These are phyloP conservation scores for Paspalum notatum DNA, from an alignment of 176 grass and related monocot species.

Conservation along the genomic window DNA sequence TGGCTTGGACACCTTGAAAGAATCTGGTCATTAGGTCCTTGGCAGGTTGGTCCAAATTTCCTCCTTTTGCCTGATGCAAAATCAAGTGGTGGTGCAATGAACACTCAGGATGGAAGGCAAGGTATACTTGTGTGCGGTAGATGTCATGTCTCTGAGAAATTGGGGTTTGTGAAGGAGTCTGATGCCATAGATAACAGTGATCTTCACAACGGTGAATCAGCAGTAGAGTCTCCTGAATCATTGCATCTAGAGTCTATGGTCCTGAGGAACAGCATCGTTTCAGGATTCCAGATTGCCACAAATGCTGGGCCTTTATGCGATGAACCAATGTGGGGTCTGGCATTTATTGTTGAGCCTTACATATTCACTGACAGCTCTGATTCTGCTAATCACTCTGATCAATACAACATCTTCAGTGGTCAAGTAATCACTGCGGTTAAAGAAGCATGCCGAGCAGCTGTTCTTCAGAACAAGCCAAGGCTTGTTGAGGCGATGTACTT, in stretches of 20 bases:
- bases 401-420: constrained; percentile 76
- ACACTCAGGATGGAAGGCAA: constrained; percentile 36
- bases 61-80: constrained; percentile 58
- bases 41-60: constrained; percentile 79
- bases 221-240: constrained; percentile 39
- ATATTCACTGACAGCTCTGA: constrained; percentile 62
- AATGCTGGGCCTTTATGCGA: constrained; percentile 87
- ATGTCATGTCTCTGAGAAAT: constrained; percentile 72
- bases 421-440: constrained; percentile 91
- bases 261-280: constrained; percentile 76
- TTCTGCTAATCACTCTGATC: constrained; percentile 60
- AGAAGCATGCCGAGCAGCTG: constrained; percentile 77
- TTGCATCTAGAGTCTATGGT: constrained; percentile 62
- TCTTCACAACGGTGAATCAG: constrained; percentile 25
- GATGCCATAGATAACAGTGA: constrained; percentile 35
- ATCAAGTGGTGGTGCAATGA: constrained; percentile 28
- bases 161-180: constrained; percentile 52
- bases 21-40: constrained; percentile 75
- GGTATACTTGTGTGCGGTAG: constrained; percentile 56
- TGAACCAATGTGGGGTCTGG: constrained; percentile 89
- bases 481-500: constrained; percentile 89
- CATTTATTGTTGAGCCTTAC: constrained; percentile 77
- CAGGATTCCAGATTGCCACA: constrained; percentile 85
- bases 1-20: constrained; percentile 62
- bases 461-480: constrained; percentile 90